Evolutionary conservation across 2,329 filamentous ascomycete genomes (phyloP).

Genomic region (Fusarium tupiense): DNA sequence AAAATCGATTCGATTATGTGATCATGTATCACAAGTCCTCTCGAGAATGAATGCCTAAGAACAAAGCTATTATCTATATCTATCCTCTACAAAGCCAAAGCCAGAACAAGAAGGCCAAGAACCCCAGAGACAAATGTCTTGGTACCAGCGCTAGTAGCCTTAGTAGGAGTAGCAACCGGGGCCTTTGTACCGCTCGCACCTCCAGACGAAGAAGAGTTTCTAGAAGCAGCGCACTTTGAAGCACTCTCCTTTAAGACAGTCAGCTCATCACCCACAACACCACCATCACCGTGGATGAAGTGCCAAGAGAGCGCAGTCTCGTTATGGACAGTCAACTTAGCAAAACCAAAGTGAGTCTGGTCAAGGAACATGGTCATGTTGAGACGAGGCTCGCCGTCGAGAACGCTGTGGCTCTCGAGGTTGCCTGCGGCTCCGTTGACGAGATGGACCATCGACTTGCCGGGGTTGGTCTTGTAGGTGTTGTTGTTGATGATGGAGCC

Average conservation of each 20-base stretch:
- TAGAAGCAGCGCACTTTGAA: not conserved
- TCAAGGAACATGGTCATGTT: not conserved
- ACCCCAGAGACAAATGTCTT: not conserved
- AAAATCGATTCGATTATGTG: not conserved
- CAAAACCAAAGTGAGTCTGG: not conserved
- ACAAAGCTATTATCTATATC: not conserved
- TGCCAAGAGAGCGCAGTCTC: not conserved
- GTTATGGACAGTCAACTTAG: not conserved
- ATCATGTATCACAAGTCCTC: not conserved
- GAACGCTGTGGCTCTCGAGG: not conserved
- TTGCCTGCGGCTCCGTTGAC: conserved; percentile 6
- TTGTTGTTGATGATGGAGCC: not conserved
- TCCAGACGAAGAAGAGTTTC: not conserved
- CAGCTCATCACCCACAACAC: not conserved
- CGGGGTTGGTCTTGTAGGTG: not conserved
- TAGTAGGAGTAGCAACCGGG: not conserved
- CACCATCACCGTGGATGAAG: not conserved
- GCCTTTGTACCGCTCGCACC: not conserved
- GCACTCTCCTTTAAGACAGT: not conserved
- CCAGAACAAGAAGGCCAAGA: not conserved
- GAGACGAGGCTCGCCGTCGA: not conserved
- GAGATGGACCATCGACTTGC: not conserved
- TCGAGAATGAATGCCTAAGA: not conserved
- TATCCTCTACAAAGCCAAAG: not conserved
- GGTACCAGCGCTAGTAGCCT: not conserved